Percentiles rank a stretch among this genome's conserved stretches.
Conservation (phyloP, 441 rosid species). For the Metrosideros polymorpha region DNA sequence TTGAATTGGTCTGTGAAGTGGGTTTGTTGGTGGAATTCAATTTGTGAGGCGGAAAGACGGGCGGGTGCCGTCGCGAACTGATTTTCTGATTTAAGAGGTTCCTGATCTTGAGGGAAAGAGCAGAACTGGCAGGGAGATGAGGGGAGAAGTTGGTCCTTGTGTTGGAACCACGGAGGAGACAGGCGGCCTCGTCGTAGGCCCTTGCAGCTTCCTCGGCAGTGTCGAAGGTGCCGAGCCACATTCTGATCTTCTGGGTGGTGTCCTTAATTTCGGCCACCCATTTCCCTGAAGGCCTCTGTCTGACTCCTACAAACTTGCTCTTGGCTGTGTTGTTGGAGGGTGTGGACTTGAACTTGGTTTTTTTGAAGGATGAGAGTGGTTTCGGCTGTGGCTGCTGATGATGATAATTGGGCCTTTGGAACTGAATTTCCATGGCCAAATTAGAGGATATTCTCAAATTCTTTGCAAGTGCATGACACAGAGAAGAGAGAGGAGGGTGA, state of each 20-base stretch:
- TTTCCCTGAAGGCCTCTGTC: conserved; percentile 87
- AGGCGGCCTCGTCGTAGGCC: conserved; percentile 89
- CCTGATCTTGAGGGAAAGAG: conserved; percentile 56
- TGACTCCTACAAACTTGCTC: conserved; percentile 69
- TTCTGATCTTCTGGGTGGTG: conserved; percentile 74
- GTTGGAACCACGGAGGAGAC: conserved; percentile 73
- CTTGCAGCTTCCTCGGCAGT: conserved; percentile 80
- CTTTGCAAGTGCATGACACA: neutral
- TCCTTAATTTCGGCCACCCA: conserved; percentile 97
- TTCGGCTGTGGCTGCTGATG: neutral
- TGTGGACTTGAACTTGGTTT: conserved; percentile 23
- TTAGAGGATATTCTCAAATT: neutral
- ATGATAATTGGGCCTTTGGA: conserved; percentile 11
- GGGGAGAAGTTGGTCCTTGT: conserved; percentile 68
- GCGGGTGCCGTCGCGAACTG: conserved; percentile 23
- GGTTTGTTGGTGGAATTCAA: neutral
- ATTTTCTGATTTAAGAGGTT: conserved; percentile 58
- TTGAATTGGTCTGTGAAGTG: conserved; percentile 12
- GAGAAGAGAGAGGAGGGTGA: neutral
- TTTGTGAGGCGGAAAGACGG: neutral
- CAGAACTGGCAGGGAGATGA: conserved; percentile 37
- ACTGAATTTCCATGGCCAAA: conserved; percentile 28
- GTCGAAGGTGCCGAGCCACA: conserved; percentile 93
- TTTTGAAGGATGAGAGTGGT: conserved; percentile 8
- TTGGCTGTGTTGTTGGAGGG: conserved; percentile 2